Evolutionary conservation across 1,139 yeast species (phyloP).

Genomic region (Martiniozyma asiatica): DNA sequence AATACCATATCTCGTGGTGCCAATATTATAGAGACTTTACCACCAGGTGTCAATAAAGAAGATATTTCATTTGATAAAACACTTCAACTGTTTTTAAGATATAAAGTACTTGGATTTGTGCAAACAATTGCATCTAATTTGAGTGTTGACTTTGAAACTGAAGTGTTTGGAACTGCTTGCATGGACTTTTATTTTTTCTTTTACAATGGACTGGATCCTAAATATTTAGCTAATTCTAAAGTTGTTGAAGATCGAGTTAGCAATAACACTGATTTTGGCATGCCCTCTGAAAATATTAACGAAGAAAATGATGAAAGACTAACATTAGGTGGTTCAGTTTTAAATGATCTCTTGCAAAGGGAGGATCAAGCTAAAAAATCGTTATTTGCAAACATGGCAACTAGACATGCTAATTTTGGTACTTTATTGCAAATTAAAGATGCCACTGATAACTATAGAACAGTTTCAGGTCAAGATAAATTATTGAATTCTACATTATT

Average conservation of each 20-base stretch:
- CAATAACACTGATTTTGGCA: not conserved
- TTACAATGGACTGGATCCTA: slow-evolving; percentile 42
- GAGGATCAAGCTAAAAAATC: slow-evolving; percentile 45
- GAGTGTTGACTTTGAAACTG: slow-evolving; percentile 50
- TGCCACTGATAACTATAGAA: slow-evolving; percentile 37
- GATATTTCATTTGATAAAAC: slow-evolving; percentile 60
- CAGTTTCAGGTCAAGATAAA: slow-evolving; percentile 60
- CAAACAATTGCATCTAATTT: slow-evolving; percentile 57
- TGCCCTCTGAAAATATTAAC: not conserved
- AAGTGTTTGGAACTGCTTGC: slow-evolving; percentile 48
- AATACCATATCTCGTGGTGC: slow-evolving; percentile 22
- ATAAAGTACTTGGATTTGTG: slow-evolving; percentile 61
- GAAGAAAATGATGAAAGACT: slow-evolving; percentile 1
- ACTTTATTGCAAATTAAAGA: slow-evolving; percentile 63
- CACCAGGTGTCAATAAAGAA: slow-evolving; percentile 42
- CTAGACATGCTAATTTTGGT: slow-evolving; percentile 89
- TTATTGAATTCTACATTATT: slow-evolving; percentile 13
- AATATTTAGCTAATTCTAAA: slow-evolving; percentile 5
- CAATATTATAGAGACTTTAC: slow-evolving; percentile 32
- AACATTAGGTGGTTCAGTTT: slow-evolving; percentile 22
- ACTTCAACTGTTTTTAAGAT: slow-evolving; percentile 44
- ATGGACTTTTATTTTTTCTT: slow-evolving; percentile 62
- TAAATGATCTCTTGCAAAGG: slow-evolving; percentile 42
- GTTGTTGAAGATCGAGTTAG: not conserved
- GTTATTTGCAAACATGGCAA: slow-evolving; percentile 41